phyloP scores from a whole-genome alignment of 345 rosid species.

The Rubroshorea leprosula region DNA sequence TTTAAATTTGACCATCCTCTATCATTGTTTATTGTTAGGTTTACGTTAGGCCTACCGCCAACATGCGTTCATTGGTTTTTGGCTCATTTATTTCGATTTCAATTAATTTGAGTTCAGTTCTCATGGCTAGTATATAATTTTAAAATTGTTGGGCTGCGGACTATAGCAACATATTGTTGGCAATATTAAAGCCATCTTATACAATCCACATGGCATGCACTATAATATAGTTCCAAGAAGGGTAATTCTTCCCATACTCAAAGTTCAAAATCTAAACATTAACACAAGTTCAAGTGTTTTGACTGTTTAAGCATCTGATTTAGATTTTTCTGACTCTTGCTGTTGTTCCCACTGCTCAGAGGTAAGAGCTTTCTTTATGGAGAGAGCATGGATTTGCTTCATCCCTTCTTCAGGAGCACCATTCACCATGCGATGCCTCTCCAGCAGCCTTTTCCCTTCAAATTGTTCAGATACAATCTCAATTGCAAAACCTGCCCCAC shows the following conservation, averaged over 20 bases:
- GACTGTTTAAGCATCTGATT: slow-evolving; percentile 17
- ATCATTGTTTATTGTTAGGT: no score
- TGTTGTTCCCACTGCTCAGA: slow-evolving; percentile 71
- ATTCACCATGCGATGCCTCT: slow-evolving; percentile 77
- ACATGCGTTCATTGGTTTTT: background rate
- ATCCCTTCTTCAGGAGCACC: slow-evolving; percentile 77
- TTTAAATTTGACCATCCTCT: background rate
- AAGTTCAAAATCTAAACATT: background rate
- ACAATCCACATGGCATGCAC: no score
- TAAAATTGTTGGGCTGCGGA: no score
- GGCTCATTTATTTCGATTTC: no score
- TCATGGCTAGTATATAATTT: no score
- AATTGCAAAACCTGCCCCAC: slow-evolving; percentile 72
- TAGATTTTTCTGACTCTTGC: slow-evolving; percentile 39
- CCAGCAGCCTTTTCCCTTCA: slow-evolving; percentile 82
- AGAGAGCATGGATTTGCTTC: slow-evolving; percentile 87
- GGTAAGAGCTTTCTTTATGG: slow-evolving; percentile 70
- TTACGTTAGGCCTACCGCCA: background rate
- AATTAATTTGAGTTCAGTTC: no score
- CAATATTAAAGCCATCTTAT: no score
- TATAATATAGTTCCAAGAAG: no score
- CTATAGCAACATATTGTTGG: no score
- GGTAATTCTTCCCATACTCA: no score
- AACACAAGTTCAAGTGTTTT: slow-evolving; percentile 3
- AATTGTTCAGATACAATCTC: slow-evolving; percentile 73